A percentile compares a stretch with the other conserved stretches of the same genome.
These are phyloP conservation scores for Dictyostelium capitatum DNA, from an alignment of 78 protist species.

Conservation along the genomic window DNA sequence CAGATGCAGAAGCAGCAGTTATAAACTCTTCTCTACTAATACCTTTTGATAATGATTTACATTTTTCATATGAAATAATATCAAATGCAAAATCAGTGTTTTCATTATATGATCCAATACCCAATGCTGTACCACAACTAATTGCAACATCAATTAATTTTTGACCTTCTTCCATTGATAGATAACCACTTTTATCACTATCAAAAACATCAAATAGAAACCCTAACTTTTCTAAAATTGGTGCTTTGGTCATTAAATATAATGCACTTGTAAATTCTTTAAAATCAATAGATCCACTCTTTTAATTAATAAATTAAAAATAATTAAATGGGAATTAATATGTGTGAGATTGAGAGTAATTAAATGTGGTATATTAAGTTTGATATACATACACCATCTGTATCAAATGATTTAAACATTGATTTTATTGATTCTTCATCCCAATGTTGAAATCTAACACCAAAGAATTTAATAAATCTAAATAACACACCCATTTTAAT, in stretches of 20 bases:
- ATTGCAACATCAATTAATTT: background rate
- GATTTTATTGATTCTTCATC: background rate
- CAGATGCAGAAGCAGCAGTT: background rate
- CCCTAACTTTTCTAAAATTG: background rate
- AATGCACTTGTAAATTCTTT: background rate
- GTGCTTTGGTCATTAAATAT: background rate
- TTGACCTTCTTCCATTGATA: background rate
- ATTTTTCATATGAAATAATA: background rate
- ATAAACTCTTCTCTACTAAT: background rate
- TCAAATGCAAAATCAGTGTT: background rate
- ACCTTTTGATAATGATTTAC: background rate
- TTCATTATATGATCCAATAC: background rate
- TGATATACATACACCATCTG: constrained; percentile 33
- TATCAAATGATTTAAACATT: constrained; percentile 10
- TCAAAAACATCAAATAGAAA: constrained; percentile 8
- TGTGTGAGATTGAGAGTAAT: no score
- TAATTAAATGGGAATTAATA: no score
- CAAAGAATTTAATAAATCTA: background rate
- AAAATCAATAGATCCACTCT: no score
- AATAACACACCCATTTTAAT: no score
- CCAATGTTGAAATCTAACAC: background rate
- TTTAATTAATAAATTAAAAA: no score
- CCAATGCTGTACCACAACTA: background rate
- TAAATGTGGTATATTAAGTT: no score
- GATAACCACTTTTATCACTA: background rate